These are phyloP conservation scores for Pterocarpus macrocarpus DNA, from an alignment of 306 rosid genomes.

Conservation along the genomic window DNA sequence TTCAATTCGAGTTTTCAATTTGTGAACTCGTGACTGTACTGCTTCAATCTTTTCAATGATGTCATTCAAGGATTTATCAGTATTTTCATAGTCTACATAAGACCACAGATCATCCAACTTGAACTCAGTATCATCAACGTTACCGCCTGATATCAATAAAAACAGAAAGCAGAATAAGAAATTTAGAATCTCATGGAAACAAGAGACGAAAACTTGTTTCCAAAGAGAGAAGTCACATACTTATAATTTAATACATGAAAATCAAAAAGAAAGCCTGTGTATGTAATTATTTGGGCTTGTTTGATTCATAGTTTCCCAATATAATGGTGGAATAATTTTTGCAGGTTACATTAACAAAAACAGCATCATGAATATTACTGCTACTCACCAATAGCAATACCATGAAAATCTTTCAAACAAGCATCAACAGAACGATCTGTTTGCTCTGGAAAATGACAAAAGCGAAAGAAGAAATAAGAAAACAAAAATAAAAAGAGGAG, in stretches of 20 bases:
- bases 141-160: slow-evolving; percentile 47
- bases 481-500: not conserved
- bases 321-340: not conserved
- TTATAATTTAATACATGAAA: not conserved
- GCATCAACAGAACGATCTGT: slow-evolving; percentile 14
- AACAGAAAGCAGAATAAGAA: slow-evolving; percentile 5
- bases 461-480: not conserved
- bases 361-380: slow-evolving; percentile 12
- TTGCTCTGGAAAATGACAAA: slow-evolving; percentile 48
- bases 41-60: slow-evolving; percentile 62
- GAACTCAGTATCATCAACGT: slow-evolving; percentile 34
- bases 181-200: slow-evolving; percentile 20
- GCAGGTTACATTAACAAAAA: slow-evolving; percentile 26
- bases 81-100: slow-evolving; percentile 48
- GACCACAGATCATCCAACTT: slow-evolving; percentile 55
- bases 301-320: slow-evolving; percentile 18
- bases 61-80: slow-evolving; percentile 55
- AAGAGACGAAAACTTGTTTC: slow-evolving; percentile 24
- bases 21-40: slow-evolving; percentile 54
- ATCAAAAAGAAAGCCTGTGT: not conserved
- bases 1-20: slow-evolving; percentile 64
- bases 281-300: not conserved
- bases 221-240: not conserved
- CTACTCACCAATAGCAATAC: slow-evolving; percentile 47
- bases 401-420: slow-evolving; percentile 24